A percentile compares a stretch with the other conserved stretches of the same genome.
Evolutionary conservation across 2,329 filamentous ascomycete species (phyloP).

Genomic region (Fusarium sp.): DNA sequence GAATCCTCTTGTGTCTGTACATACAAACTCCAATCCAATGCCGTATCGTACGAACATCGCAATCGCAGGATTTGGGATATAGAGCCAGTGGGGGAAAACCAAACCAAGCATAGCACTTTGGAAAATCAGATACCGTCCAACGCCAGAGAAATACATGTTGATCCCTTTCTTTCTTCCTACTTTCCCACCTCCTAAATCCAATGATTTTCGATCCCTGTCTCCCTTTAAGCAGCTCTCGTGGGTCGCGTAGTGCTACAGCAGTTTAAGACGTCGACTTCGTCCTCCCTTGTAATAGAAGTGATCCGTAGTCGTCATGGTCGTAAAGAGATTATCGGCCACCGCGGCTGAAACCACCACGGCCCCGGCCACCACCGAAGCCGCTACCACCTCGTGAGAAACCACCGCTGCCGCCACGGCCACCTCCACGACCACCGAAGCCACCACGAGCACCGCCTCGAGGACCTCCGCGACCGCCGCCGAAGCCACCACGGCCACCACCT

Average conservation of each 20-base stretch:
- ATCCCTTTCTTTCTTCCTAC: conserved; percentile 31
- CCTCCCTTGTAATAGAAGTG: conserved; percentile 17
- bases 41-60: conserved; percentile 30
- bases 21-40: conserved; percentile 48
- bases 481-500: conserved; percentile 53
- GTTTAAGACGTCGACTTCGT: conserved; percentile 13
- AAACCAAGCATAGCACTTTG: conserved; percentile 40
- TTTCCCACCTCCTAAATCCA: conserved; percentile 23
- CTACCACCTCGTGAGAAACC: conserved; percentile 44
- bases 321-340: conserved; percentile 40
- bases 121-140: conserved; percentile 42
- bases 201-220: conserved; percentile 3
- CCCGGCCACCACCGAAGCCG: conserved; percentile 46
- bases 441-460: conserved; percentile 49
- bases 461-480: conserved; percentile 51
- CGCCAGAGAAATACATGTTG: conserved; percentile 42
- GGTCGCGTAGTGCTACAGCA: conserved; percentile 31
- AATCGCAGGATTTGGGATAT: conserved; percentile 36
- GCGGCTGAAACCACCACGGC: conserved; percentile 49
- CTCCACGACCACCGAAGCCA: conserved; percentile 40
- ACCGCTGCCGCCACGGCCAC: conserved; percentile 43
- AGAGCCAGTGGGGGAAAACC: conserved; percentile 35
- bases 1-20: conserved; percentile 45
- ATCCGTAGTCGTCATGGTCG: conserved; percentile 9
- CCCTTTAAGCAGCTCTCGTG: conserved; percentile 28